Base-by-base conservation (phyloP, 352 stramenopile species). In the Phytophthora sansomeana region DNA sequence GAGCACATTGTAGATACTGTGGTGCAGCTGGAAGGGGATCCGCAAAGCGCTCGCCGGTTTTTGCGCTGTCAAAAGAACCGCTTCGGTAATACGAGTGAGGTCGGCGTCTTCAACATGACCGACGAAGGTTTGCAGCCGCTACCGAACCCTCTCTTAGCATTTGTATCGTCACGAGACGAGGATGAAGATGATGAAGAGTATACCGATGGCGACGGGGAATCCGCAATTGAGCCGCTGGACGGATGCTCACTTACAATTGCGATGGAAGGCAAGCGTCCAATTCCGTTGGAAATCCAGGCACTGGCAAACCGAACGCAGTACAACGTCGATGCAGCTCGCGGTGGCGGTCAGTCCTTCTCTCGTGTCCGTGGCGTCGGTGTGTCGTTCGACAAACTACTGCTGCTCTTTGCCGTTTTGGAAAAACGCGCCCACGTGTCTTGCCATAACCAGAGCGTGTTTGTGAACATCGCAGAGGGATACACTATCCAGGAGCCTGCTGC, bases 81-180 rank as follows among this genome's bases (percentile, higher is more conserved):
- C 14, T 99, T 99, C 66, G 97, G 97, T 36, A 97, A 92, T 26
- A 97, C 90, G 8, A 96, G 95, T 60, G 96, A 98, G 67, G 93
- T 99, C n/a, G 97, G 95, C 10, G 91, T 99, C 24, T 98, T 98
- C 65, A 87, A 92, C 64, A 99, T 99, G 94, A 95, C 79, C 11
- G 87, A 96, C 53, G 73, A 75, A 35, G 92, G 91, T 8, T 67
- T 98, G 3, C 72, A 83, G 35, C 85, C 92, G 52, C 70, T 98
- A 28, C 62, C 72, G 17, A 95, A 96, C 48, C 89, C 88, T 11
- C 75, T 94, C 11, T 57, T 91, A 42, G 85, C 89, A 14, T 97
- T 96, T 53, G 77, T 99, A 6, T 87, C 83, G 10, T 68, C 78
- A 7, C 42, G 36, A 13, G 61, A 55, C 32, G 56, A 69, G 6